Base-by-base conservation (phyloP, 495 filamentous ascomycete genomes). In the Cercophora sp. region DNA sequence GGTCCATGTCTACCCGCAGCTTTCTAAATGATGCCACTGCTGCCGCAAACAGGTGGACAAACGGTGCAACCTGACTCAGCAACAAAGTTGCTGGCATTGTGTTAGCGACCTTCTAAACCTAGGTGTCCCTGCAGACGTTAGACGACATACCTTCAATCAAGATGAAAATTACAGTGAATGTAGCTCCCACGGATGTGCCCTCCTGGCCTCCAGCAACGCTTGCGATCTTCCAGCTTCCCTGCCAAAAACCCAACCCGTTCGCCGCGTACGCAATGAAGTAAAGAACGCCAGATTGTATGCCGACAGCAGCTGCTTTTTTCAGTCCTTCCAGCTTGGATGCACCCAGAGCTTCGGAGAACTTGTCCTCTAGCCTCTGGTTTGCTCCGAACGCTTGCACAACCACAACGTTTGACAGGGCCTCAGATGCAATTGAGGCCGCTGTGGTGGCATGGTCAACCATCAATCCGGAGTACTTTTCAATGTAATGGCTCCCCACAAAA, bases 121-220 rank as follows among this genome's bases (percentile, higher is more conserved):
- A 36, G 18, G 26, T 2, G 13, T 2, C 19, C 0, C 4, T 5
- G 8, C 36, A 39, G 22, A 18, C 5, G 26, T 9, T 10, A 15
- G 10, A 10, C 8, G 29, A 58, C 72, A 68, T 57, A 81, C 80
- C 80, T 57, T 85, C 84, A 22, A 87, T 70, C 24, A 85, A 70
- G 41, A 87, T 68, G 54, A 85, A 85, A 16, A 85, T 82, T 29
- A 85, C 81, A 0, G 84, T 84, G 59, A 83, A 87, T 6, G 75
- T 77, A 37, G 80, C 68, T 35, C 84, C 83, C 15, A 83, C 77
- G 1, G 64, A 25, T n/a, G 31, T 57, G 9, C 76, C 78, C 25
- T 67, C 60, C 4, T 61, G 65, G 13, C 61, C 60, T 4, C 61
- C 63, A 5, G 66, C 66, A 9, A 66, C 66, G 22, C 74, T 60